Percentiles rank a stretch among this genome's conserved stretches.
phyloP scores from a whole-genome alignment of 306 rosid genomes.

The Prunus mongolica region DNA sequence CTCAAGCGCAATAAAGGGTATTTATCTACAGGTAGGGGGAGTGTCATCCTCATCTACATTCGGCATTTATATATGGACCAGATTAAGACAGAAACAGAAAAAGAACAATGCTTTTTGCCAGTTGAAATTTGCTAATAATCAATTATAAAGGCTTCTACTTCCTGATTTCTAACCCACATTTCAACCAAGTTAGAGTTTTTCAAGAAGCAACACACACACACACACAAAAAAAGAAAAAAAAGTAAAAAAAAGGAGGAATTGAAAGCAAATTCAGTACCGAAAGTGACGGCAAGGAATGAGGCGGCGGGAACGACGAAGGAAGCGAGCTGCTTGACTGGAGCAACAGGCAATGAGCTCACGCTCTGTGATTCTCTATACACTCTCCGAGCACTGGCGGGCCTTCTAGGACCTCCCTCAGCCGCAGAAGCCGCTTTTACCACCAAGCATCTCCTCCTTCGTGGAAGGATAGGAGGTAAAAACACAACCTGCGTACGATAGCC shows the following conservation, averaged over 20 bases:
- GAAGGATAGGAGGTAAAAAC: slow-evolving; percentile 20
- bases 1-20: neutral
- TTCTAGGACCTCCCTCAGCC: slow-evolving; percentile 38
- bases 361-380: slow-evolving; percentile 70
- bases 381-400: slow-evolving; percentile 49
- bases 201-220: neutral
- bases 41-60: neutral
- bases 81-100: neutral
- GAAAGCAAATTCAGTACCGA: slow-evolving; percentile 47
- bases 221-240: no score
- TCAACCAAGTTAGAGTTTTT: neutral
- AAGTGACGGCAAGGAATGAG: slow-evolving; percentile 50
- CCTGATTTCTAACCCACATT: neutral
- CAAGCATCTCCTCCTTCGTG: slow-evolving; percentile 23
- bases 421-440: slow-evolving; percentile 47
- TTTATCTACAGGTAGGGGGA: neutral
- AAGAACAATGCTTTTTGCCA: neutral
- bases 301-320: slow-evolving; percentile 63
- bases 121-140: neutral
- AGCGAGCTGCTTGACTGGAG: slow-evolving; percentile 61
- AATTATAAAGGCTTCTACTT: neutral
- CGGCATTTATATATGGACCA: neutral
- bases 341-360: slow-evolving; percentile 37
- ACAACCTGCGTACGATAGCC: slow-evolving; percentile 15
- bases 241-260: no score